These are phyloP conservation scores for Orbilia quercus DNA, from an alignment of 2,329 filamentous ascomycete species.

Conservation along the genomic window DNA sequence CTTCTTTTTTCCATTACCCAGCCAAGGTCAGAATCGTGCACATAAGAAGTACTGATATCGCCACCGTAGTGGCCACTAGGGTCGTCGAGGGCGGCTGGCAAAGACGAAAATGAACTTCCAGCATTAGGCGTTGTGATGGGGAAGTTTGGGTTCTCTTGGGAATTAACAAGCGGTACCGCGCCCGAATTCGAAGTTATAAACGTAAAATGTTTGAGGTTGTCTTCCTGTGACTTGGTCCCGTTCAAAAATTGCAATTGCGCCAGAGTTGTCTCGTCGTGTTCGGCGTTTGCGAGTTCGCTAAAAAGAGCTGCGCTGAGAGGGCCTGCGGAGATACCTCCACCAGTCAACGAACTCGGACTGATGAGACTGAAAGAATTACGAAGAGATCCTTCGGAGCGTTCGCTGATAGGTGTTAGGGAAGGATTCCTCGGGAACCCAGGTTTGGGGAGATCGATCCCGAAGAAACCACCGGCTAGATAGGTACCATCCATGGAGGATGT, in stretches of 20 bases:
- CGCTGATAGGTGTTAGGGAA: slow-evolving; percentile 50
- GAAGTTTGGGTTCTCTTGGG: slow-evolving; percentile 3
- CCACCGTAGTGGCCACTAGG: slow-evolving; percentile 12
- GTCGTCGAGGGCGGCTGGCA: slow-evolving; percentile 13
- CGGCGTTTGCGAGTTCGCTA: slow-evolving; percentile 43
- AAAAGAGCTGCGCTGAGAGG: slow-evolving; percentile 51
- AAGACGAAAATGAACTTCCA: background rate
- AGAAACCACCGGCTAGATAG: slow-evolving; percentile 50
- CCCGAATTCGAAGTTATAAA: slow-evolving; percentile 11
- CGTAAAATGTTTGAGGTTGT: slow-evolving; percentile 28
- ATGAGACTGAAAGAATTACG: slow-evolving; percentile 51
- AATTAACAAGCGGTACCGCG: background rate
- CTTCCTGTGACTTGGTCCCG: slow-evolving; percentile 22
- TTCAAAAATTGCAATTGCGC: slow-evolving; percentile 41
- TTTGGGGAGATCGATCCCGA: slow-evolving; percentile 51
- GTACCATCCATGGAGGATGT: slow-evolving; percentile 63
- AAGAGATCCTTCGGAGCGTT: slow-evolving; percentile 47
- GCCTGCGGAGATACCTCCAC: slow-evolving; percentile 40
- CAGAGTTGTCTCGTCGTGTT: slow-evolving; percentile 45
- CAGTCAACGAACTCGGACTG: slow-evolving; percentile 26
- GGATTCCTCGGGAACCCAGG: slow-evolving; percentile 49
- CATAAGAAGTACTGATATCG: slow-evolving; percentile 49
- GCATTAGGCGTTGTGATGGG: background rate
- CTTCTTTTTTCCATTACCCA: slow-evolving; percentile 54
- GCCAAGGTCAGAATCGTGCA: slow-evolving; percentile 47